Conservation (phyloP, 139 green algal species). For the Protoeuglena noctilucae region DNA sequence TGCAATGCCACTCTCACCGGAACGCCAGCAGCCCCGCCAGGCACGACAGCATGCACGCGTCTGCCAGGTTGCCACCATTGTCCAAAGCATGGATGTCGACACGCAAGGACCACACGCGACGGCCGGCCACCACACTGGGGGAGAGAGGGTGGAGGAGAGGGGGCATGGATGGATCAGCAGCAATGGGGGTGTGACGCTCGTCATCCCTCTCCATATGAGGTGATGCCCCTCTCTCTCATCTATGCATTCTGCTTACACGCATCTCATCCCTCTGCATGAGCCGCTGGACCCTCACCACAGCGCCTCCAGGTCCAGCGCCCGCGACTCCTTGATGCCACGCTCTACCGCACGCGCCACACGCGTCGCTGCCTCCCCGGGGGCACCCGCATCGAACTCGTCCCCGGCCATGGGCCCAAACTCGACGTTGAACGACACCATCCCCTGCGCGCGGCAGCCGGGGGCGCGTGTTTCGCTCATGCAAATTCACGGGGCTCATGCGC, state of each 20-base stretch:
- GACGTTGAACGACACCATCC: conserved; percentile 56
- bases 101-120: conserved; percentile 54
- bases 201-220: too few species aligned
- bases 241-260: too few species aligned
- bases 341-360: conserved; percentile 63
- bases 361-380: conserved; percentile 31
- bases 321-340: conserved; percentile 40
- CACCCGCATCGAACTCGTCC: conserved; percentile 38
- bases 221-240: too few species aligned
- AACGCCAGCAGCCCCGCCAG: conserved; percentile 62
- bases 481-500: too few species aligned
- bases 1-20: conserved; percentile 30
- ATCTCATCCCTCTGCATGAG: too few species aligned
- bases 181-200: too few species aligned
- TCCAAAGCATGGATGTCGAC: conserved; percentile 66
- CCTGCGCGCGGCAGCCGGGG: too few species aligned
- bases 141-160: too few species aligned
- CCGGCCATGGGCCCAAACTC: conserved; percentile 63
- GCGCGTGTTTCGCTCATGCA: too few species aligned
- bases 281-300: too few species aligned
- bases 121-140: too few species aligned
- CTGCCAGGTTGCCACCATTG: conserved; percentile 58
- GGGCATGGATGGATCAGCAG: too few species aligned
- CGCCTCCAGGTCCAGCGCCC: conserved; percentile 69
- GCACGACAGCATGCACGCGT: conserved; percentile 48